Evolutionary conservation across 129 eudicot genomes (phyloP).

Genomic region (Tanacetum coccineum): DNA sequence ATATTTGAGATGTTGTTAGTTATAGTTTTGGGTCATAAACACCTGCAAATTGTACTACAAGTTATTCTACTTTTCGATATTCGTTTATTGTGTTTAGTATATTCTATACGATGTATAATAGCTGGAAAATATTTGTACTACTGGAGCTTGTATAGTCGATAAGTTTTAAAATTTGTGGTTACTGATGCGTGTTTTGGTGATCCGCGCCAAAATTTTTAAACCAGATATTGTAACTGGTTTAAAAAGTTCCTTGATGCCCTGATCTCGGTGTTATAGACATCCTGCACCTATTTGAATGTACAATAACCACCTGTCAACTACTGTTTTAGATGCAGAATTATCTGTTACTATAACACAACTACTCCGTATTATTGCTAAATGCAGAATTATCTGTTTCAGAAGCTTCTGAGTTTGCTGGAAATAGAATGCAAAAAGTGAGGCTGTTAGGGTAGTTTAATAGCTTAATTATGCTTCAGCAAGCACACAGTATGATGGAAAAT

Average conservation of each 20-base stretch:
- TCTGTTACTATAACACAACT: background rate
- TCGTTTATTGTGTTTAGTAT: too few species aligned
- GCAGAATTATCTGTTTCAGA: background rate
- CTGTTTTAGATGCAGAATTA: background rate
- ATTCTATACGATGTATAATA: background rate
- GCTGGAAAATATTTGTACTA: conserved; percentile 6
- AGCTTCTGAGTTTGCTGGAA: background rate
- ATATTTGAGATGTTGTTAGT: too few species aligned
- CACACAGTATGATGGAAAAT: conserved; percentile 15
- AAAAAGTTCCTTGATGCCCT: conserved; percentile 6
- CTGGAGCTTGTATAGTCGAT: conserved; percentile 1
- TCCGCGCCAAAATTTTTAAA: background rate
- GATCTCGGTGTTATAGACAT: conserved; percentile 2
- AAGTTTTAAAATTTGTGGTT: background rate
- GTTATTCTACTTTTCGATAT: background rate
- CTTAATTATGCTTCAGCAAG: conserved; percentile 7
- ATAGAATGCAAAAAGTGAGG: conserved; percentile 5
- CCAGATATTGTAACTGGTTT: too few species aligned
- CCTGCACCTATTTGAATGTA: conserved; percentile 12
- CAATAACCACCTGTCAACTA: background rate
- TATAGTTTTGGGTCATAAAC: conserved; percentile 8
- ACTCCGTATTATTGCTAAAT: conserved; percentile 2
- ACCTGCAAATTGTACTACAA: too few species aligned
- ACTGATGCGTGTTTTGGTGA: background rate
- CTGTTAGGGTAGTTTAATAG: conserved; percentile 3